phyloP scores from a whole-genome alignment of 2,329 filamentous ascomycete species.

The Apiospora arundinis region DNA sequence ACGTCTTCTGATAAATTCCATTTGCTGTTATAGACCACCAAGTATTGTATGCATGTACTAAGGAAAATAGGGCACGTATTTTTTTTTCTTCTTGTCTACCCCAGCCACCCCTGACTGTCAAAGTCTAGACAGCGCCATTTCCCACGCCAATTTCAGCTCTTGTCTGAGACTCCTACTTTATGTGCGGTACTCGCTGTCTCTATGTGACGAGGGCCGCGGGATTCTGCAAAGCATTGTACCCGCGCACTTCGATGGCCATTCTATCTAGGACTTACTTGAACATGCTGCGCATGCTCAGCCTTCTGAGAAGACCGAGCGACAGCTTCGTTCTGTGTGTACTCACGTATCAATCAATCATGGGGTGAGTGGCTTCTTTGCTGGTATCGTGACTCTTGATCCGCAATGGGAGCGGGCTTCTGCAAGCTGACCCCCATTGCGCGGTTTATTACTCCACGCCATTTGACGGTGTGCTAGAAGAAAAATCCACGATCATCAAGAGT shows the following conservation, averaged over 20 bases:
- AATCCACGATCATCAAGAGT: not conserved
- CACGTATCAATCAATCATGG: not conserved
- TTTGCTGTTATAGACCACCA: not conserved
- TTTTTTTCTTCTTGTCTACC: not conserved
- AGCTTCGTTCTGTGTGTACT: not conserved
- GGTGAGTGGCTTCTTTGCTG: not conserved
- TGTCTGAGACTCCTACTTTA: not conserved
- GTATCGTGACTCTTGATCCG: not conserved
- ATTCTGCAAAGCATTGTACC: not conserved
- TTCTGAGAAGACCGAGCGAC: not conserved
- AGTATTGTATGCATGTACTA: not conserved
- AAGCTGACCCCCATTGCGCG: constrained; percentile 6
- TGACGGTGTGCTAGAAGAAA: not conserved
- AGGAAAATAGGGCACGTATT: not conserved
- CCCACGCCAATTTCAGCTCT: constrained; percentile 13
- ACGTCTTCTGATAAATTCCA: constrained; percentile 8
- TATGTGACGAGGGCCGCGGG: not conserved
- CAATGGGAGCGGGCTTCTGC: not conserved
- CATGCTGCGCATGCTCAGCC: not conserved
- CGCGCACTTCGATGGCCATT: not conserved
- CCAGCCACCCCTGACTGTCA: constrained; percentile 11
- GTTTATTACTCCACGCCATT: not conserved
- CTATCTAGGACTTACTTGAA: not conserved
- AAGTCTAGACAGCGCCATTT: constrained; percentile 13
- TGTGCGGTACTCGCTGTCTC: not conserved